Base-by-base conservation (phyloP, 176 grass and related monocot species). In the Pontederia paniculata region DNA sequence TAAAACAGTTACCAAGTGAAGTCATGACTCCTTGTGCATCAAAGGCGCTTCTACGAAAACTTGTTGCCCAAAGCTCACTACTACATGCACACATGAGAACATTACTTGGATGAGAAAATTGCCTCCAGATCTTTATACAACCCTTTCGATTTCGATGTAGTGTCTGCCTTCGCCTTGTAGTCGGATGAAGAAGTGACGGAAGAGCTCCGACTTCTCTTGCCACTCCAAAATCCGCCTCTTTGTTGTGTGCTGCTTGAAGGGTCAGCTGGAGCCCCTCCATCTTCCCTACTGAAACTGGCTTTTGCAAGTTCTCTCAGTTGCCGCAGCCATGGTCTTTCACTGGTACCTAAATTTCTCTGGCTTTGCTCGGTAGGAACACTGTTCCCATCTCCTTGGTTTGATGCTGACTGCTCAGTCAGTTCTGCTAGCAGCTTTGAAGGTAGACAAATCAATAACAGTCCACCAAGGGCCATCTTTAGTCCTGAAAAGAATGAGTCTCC, bases 241-340 rank as follows among this genome's bases (percentile, higher is more conserved):
- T 37, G 68, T 48, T 73, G 54, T 53, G 42, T 75, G 69, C 89
- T 95, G 10, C 55, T 76, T 13, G 87, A 89, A 52, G 85, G 76
- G 59, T 86, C 87, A 15, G 28, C 67, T 31, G 48, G 61, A 3
- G 42, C 45, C 9, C 11, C 57, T 3, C 8, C 51, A 12, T 46
- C 80, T 21, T 97, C 83, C 74, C 52, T 77, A 69, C 76, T 84
- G 73, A 97, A 97, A 76, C 93, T 97, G 12, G 86, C 82, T 65
- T 81, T 90, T 10, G 86, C 93, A 69, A 87, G 72, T 58, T 97
- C 93, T 69, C 83, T 74, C 69, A 97, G 81, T 75, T 97, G 93
- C 59, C 76, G 50, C 1, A 81, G 75, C 93, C 93, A 97, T 54
- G 80, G 77, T 44, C 84, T 73, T 67, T 95, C 84, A 21, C 63